Conservation (phyloP, 2,329 filamentous ascomycete genomes). For the Trichoderma afroharzianum region DNA sequence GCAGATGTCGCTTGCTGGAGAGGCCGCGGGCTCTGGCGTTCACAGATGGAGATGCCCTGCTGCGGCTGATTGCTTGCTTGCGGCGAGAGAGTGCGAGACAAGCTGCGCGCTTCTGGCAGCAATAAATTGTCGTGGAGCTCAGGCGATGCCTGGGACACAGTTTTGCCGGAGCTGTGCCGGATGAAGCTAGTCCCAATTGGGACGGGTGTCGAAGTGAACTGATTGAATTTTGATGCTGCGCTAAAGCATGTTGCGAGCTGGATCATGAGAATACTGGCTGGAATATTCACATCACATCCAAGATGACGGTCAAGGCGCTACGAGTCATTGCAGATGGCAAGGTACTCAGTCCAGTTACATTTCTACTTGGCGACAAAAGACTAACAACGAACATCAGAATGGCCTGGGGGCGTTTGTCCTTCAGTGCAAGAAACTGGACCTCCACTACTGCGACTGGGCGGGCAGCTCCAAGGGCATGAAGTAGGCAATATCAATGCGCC, state of each 20-base stretch:
- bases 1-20: background rate
- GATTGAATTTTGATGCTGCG: slow-evolving; percentile 4
- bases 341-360: slow-evolving; percentile 35
- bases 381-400: slow-evolving; percentile 58
- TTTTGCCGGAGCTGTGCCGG: slow-evolving; percentile 25
- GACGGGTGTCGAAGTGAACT: slow-evolving; percentile 9
- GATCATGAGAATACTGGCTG: slow-evolving; percentile 29
- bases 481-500: slow-evolving; percentile 44
- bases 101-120: slow-evolving; percentile 19
- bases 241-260: slow-evolving; percentile 18
- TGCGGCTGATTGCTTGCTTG: slow-evolving; percentile 8
- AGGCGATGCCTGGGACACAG: slow-evolving; percentile 11
- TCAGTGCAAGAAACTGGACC: slow-evolving; percentile 92
- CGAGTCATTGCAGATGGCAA: slow-evolving; percentile 51
- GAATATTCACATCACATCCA: slow-evolving; percentile 29
- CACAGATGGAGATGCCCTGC: background rate
- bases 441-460: slow-evolving; percentile 96
- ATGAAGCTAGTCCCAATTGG: slow-evolving; percentile 27
- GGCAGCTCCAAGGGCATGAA: slow-evolving; percentile 95
- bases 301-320: slow-evolving; percentile 55
- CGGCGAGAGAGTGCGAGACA: slow-evolving; percentile 5
- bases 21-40: slow-evolving; percentile 1
- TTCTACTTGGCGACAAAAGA: background rate
- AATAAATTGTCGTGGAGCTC: slow-evolving; percentile 22
- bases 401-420: slow-evolving; percentile 95